Evolutionary conservation across 176 grass and related monocot species (phyloP), one percentile per base, ranked within the genome.

Genomic region (Carex kokanica): DNA sequence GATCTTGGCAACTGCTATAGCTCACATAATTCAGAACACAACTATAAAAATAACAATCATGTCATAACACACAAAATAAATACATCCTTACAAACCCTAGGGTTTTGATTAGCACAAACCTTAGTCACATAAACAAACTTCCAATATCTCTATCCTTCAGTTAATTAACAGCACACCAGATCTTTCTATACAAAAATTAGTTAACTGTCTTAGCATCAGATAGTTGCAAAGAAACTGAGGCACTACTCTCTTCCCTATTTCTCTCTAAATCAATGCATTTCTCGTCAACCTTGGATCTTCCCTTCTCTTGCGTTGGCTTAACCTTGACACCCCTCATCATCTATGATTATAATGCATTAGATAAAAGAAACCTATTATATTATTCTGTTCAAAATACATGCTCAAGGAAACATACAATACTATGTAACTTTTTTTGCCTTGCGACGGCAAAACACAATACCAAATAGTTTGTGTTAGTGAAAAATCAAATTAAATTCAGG

Each of bases 291-390:
- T 91, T 86, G 31, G 34, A 7, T 0, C 64, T 55, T 16, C 71
- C 85, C 58, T 80, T 60, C 73, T 90, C 93, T 58, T 43, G 78
- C 11, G 62, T 5, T 1, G 55, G 84, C 71, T 89, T 85, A 4
- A 95, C 93, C 80, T 99, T 99, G 53, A 99, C 89, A 12, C 96
- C 96, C n/a, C 96, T 86, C 85, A 99, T 99, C 84, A 99, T 88
- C 96, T 99, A 77, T 32, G 31, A 62, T 45, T 63, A 25, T 18
- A 68, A 5, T 17, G 5, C 34, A 14, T 59, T 34, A 27, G 0
- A 60, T 56, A 36, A n/a, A 36, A 38, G 32, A 4, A 69, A 31
- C 8, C 2, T 14, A 69, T 69, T n/a, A 41, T n/a, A 41, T 14
- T n/a, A 31, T 69, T 69, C 34, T 69, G 31, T 69, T 40, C 16